These are phyloP conservation scores for Quercus suber DNA, from an alignment of 306 rosid genomes.

Conservation along the genomic window DNA sequence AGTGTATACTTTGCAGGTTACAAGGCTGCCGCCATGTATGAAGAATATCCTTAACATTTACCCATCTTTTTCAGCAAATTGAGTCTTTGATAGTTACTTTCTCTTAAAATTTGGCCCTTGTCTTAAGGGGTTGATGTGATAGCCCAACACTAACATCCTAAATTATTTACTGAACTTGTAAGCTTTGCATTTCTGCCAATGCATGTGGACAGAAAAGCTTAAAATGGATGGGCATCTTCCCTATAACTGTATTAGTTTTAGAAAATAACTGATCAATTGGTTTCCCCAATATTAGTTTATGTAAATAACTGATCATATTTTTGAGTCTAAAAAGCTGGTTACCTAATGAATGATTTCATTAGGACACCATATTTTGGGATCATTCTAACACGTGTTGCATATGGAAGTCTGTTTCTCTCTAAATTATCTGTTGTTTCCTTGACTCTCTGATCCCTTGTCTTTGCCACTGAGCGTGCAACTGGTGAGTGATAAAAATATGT, in stretches of 20 bases:
- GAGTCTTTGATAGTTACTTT: background rate
- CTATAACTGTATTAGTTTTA: too few relatives aligned
- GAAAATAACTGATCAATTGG: too few relatives aligned
- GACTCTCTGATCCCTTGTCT: conserved; percentile 27
- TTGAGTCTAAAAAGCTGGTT: too few relatives aligned
- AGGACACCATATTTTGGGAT: background rate
- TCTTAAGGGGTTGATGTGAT: background rate
- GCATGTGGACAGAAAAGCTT: background rate
- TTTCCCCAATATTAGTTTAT: too few relatives aligned
- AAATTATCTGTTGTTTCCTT: conserved; percentile 22
- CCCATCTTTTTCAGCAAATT: background rate
- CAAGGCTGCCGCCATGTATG: conserved; percentile 28
- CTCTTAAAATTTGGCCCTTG: background rate
- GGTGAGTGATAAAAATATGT: conserved; percentile 34
- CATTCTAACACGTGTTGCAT: background rate
- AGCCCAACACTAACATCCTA: too few relatives aligned
- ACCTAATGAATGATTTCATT: too few relatives aligned
- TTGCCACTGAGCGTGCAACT: conserved; percentile 29
- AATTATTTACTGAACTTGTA: background rate
- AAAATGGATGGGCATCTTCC: too few relatives aligned
- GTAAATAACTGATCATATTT: too few relatives aligned
- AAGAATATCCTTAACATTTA: conserved; percentile 59
- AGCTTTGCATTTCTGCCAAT: background rate
- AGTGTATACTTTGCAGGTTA: conserved; percentile 74
- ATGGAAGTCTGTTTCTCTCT: background rate